Evolutionary conservation across 2,329 filamentous ascomycete species (phyloP).

Genomic region (Xylaria digitata): DNA sequence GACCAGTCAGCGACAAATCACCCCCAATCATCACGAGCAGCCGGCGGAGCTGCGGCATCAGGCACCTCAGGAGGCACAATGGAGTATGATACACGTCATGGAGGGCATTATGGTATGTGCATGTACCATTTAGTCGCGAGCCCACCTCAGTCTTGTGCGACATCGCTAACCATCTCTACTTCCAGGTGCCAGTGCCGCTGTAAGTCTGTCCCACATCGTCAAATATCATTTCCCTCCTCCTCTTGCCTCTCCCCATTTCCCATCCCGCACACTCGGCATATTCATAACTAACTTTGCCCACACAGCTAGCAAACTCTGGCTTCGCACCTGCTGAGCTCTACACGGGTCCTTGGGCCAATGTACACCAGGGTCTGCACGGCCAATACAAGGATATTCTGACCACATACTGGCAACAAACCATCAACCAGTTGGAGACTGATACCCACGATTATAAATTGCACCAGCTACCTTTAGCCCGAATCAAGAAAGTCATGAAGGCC

Average conservation of each 20-base stretch:
- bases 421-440: conserved; percentile 93
- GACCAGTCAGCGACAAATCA: conserved; percentile 67
- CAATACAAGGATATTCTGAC: conserved; percentile 97
- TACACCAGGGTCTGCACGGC: conserved; percentile 93
- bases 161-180: conserved; percentile 51
- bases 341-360: conserved; percentile 94
- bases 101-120: conserved; percentile 79
- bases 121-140: conserved; percentile 44
- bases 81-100: conserved; percentile 78
- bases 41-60: conserved; percentile 38
- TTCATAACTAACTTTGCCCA: conserved; percentile 39
- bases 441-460: conserved; percentile 99
- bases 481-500: conserved; percentile 99
- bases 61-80: conserved; percentile 36
- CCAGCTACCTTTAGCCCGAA: conserved; percentile 94
- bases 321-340: conserved; percentile 95
- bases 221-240: conserved; percentile 10
- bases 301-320: conserved; percentile 84
- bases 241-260: conserved; percentile 33
- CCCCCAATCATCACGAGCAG: conserved; percentile 60
- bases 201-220: conserved; percentile 48
- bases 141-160: conserved; percentile 45
- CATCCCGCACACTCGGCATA: conserved; percentile 21
- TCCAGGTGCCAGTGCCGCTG: conserved; percentile 61
- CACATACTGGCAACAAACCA: conserved; percentile 99